Evolutionary conservation across 2,329 filamentous ascomycete genomes (phyloP).

Genomic region (Trichocomaceae sp.): DNA sequence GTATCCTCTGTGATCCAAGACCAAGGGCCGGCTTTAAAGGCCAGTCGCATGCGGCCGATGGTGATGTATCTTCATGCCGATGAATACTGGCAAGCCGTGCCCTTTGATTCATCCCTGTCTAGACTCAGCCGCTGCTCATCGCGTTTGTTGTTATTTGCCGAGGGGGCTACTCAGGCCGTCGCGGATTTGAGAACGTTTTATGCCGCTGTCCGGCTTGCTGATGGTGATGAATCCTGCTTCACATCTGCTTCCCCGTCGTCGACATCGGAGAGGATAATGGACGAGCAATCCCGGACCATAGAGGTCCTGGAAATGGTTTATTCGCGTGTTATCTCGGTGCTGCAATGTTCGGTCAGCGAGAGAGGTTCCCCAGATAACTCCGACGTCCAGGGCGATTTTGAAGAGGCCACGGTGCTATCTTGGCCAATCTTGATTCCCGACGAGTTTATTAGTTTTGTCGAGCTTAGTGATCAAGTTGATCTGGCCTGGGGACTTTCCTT

Average conservation of each 20-base stretch:
- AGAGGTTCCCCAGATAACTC: background rate
- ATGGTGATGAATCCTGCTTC: no score
- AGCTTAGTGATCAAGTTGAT: no score
- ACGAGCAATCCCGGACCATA: background rate
- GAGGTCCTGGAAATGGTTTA: background rate
- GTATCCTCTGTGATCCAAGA: background rate
- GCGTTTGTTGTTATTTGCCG: no score
- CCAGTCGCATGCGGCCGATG: background rate
- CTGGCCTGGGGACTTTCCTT: no score
- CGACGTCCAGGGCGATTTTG: background rate
- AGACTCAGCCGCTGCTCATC: background rate
- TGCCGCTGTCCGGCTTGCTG: no score
- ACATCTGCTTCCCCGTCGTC: no score
- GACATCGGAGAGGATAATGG: no score
- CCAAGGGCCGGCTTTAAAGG: conserved; percentile 1
- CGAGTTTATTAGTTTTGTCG: background rate
- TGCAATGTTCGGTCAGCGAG: background rate
- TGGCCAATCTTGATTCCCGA: background rate
- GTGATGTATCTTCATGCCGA: background rate
- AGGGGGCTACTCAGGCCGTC: no score
- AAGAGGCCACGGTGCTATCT: background rate
- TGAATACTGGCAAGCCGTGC: background rate
- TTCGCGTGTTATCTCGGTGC: conserved; percentile 1
- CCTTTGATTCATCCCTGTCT: background rate
- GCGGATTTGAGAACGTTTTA: no score